Evolutionary conservation across 2,329 filamentous ascomycete genomes (phyloP).

Genomic region (Ophiostoma sp.): DNA sequence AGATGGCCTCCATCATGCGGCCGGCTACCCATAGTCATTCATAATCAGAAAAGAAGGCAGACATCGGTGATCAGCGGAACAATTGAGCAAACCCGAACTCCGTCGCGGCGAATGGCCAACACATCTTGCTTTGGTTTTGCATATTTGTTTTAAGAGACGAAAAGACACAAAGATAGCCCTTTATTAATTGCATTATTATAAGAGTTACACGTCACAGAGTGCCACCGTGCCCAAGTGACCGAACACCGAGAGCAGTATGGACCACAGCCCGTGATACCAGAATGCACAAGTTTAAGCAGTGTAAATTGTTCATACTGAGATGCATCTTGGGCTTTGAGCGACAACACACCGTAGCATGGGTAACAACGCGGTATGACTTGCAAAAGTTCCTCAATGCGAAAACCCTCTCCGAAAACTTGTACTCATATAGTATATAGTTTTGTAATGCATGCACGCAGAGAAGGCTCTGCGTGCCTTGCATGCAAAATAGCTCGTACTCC

Average conservation of each 20-base stretch:
- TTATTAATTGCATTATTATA: background rate
- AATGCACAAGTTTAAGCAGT: background rate
- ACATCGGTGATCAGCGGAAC: background rate
- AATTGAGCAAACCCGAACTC: background rate
- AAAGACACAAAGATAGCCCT: no score
- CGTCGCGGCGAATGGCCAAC: background rate
- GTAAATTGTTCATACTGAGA: background rate
- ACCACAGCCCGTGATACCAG: background rate
- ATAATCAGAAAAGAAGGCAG: background rate
- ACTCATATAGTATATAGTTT: background rate
- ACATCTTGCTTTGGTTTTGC: background rate
- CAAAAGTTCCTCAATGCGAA: background rate
- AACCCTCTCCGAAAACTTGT: background rate
- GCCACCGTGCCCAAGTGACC: constrained; percentile 3
- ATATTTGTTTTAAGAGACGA: background rate
- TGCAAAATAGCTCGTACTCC: background rate
- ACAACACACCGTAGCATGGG: background rate
- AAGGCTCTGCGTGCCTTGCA: background rate
- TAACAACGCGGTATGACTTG: background rate
- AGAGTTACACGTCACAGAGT: background rate
- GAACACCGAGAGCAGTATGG: background rate
- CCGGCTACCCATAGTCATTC: background rate
- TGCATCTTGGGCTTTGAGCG: background rate
- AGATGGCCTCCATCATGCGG: constrained; percentile 5
- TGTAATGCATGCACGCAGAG: background rate